phyloP scores from a whole-genome alignment of 805 yeast species.

The Metschnikowia matae region DNA sequence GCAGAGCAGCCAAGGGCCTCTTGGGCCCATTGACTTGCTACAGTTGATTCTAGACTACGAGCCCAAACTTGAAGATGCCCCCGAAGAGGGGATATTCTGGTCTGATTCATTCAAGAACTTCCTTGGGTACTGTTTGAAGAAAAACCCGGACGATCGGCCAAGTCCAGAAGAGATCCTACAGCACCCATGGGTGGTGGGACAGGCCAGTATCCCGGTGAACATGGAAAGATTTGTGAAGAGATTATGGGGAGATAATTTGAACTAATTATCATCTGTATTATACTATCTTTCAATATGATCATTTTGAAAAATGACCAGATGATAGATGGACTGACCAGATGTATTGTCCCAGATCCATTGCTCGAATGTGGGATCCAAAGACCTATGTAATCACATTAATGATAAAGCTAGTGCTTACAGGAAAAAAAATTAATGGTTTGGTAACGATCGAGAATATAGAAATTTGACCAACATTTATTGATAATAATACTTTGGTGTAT shows the following conservation, averaged over 20 bases:
- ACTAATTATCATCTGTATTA: neutral
- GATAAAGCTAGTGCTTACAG: too few relatives aligned
- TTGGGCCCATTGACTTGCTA: slow-evolving; percentile 78
- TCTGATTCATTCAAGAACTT: slow-evolving; percentile 78
- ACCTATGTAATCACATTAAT: neutral
- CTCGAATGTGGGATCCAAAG: too few relatives aligned
- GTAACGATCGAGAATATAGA: too few relatives aligned
- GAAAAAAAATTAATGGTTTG: too few relatives aligned
- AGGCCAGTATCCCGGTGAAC: slow-evolving; percentile 63
- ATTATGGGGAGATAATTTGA: slow-evolving; percentile 50
- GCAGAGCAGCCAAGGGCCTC: slow-evolving; percentile 28
- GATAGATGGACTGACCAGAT: too few relatives aligned
- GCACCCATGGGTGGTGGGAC: slow-evolving; percentile 91
- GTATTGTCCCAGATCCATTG: too few relatives aligned
- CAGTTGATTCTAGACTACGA: slow-evolving; percentile 76
- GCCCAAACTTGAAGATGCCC: slow-evolving; percentile 76
- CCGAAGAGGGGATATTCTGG: slow-evolving; percentile 75
- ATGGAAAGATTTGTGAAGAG: slow-evolving; percentile 82
- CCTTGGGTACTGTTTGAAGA: slow-evolving; percentile 72
- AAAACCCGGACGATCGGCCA: slow-evolving; percentile 76
- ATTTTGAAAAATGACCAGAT: too few relatives aligned
- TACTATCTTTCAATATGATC: too few relatives aligned
- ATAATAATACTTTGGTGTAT: too few relatives aligned
- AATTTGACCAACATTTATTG: too few relatives aligned
- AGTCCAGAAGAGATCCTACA: slow-evolving; percentile 88